A percentile compares a stretch with the other conserved stretches of the same genome.
Evolutionary conservation across 805 yeast species (phyloP).

Genomic region (Candida ascalaphidarum): DNA sequence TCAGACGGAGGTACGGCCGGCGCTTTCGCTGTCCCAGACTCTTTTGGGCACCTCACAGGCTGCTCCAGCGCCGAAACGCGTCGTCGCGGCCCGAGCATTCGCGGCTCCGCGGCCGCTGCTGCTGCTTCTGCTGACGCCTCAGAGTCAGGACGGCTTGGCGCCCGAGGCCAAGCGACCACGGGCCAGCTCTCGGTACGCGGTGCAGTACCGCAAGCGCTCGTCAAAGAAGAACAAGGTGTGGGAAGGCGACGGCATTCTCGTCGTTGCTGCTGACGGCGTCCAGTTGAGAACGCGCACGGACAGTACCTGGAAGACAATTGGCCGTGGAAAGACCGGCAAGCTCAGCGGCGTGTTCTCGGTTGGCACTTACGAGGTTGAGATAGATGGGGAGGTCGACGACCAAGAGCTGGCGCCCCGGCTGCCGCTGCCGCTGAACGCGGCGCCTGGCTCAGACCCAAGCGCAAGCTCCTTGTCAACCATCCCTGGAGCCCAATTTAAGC

Average conservation of each 20-base stretch:
- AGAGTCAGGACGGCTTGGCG: not conserved
- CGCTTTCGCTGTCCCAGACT: no score
- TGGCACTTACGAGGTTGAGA: conserved; percentile 56
- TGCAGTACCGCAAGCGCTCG: conserved; percentile 65
- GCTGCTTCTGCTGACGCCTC: conserved; percentile 1
- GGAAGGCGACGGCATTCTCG: conserved; percentile 83
- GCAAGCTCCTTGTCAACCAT: no score
- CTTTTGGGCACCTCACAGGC: no score
- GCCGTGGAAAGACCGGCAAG: conserved; percentile 5
- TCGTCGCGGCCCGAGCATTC: no score
- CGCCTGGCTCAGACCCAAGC: no score
- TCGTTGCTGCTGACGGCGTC: conserved; percentile 16
- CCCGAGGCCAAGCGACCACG: not conserved
- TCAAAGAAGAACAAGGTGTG: conserved; percentile 81
- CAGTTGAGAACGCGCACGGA: conserved; percentile 17
- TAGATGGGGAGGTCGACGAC: no score
- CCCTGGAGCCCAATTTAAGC: no score
- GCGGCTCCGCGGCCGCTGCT: no score
- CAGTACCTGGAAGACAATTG: conserved; percentile 14
- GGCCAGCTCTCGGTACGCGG: conserved; percentile 16
- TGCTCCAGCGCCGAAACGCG: no score
- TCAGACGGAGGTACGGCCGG: no score
- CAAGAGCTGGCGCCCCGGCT: no score
- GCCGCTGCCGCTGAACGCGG: no score
- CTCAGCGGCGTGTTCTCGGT: conserved; percentile 30